Evolutionary conservation across 78 protist genomes (phyloP).

Genomic region (Emiliania huxleyi): DNA sequence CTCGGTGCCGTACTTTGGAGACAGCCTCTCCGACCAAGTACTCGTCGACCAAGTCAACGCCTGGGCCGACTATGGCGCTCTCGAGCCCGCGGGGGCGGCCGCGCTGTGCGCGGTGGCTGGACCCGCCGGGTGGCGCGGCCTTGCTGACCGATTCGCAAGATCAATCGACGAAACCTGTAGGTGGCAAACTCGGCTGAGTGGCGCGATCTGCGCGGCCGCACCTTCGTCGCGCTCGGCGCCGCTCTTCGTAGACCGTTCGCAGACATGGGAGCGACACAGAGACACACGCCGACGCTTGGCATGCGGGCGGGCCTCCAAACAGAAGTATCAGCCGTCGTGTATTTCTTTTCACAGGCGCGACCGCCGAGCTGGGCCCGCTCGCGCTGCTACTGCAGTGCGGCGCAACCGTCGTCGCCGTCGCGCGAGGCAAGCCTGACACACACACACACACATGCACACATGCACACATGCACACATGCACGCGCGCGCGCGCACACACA

Average conservation of each 20-base stretch:
- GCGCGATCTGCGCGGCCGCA: not conserved
- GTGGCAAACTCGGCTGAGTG: no score
- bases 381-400: not conserved
- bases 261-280: no score
- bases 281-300: no score
- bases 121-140: not conserved
- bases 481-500: no score
- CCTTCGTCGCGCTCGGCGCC: not conserved
- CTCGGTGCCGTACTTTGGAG: not conserved
- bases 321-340: no score
- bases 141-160: no score
- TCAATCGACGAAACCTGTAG: no score
- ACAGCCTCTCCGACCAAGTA: not conserved
- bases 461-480: no score
- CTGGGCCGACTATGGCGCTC: not conserved
- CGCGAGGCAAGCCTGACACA: not conserved
- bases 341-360: no score
- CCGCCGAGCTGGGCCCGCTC: not conserved
- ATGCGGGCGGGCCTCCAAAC: no score
- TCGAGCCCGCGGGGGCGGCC: not conserved
- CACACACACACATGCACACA: no score
- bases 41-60: not conserved
- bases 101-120: not conserved
- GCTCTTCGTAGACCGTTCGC: no score
- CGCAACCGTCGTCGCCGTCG: not conserved